Conservation (phyloP, 495 filamentous ascomycete genomes). For the Schizothecium vesticola region DNA sequence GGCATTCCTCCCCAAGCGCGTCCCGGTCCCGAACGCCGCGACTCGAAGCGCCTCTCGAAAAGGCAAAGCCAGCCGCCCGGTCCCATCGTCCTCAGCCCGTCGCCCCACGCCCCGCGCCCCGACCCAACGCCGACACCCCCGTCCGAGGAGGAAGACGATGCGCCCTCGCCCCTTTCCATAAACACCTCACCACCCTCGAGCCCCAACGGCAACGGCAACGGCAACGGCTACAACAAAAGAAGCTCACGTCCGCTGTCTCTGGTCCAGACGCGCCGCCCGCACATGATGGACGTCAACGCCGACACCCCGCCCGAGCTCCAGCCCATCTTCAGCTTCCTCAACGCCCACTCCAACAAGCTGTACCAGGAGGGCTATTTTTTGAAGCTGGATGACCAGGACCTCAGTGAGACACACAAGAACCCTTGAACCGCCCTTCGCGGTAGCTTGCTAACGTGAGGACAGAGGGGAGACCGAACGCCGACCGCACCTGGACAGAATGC, state of each 20-base stretch:
- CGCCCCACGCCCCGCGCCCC: constrained; percentile 11
- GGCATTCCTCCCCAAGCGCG: constrained; percentile 18
- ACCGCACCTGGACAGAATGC: constrained; percentile 92
- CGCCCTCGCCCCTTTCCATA: constrained; percentile 22
- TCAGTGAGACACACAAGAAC: constrained; percentile 49
- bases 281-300: constrained; percentile 72
- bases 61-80: constrained; percentile 24
- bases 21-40: constrained; percentile 9
- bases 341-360: constrained; percentile 91
- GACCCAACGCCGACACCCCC: constrained; percentile 14
- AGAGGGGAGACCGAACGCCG: constrained; percentile 82
- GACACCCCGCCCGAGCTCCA: constrained; percentile 89
- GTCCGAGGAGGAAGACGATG: constrained; percentile 32
- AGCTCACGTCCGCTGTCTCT: constrained; percentile 54
- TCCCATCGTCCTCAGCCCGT: constrained; percentile 7
- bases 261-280: constrained; percentile 80
- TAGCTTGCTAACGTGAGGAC: constrained; percentile 26
- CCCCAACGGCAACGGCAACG: constrained; percentile 18
- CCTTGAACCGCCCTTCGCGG: constrained; percentile 18
- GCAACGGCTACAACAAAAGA: constrained; percentile 22
- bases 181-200: constrained; percentile 20
- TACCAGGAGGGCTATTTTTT: constrained; percentile 98
- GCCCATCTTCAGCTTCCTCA: constrained; percentile 89
- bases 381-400: constrained; percentile 90
- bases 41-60: constrained; percentile 9